These are phyloP conservation scores for Mortierella alpina DNA, from an alignment of 192 early-diverging fungal genomes.

Conservation along the genomic window DNA sequence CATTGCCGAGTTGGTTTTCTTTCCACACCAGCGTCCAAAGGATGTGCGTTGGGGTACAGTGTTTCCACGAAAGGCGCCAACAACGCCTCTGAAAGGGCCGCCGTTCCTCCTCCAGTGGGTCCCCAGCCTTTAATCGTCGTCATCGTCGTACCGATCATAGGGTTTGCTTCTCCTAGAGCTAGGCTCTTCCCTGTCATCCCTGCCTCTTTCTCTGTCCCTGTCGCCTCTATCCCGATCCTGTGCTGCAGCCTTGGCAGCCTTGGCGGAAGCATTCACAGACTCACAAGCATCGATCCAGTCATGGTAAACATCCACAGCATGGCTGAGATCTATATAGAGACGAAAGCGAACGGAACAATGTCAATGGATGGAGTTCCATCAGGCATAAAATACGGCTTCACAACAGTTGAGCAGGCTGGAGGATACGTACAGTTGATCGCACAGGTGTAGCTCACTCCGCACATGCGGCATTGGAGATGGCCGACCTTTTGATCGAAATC, in stretches of 20 bases:
- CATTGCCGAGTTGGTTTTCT: too few species aligned
- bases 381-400: background rate
- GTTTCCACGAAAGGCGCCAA: background rate
- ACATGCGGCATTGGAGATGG: constrained; percentile 80
- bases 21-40: too few species aligned
- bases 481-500: constrained; percentile 79
- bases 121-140: constrained; percentile 12
- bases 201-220: constrained; percentile 13
- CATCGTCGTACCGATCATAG: constrained; percentile 38
- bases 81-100: background rate
- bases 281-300: constrained; percentile 96
- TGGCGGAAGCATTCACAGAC: constrained; percentile 54
- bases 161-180: constrained; percentile 42
- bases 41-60: too few species aligned
- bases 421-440: constrained; percentile 68
- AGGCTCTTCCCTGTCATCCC: constrained; percentile 27
- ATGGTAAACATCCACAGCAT: constrained; percentile 91
- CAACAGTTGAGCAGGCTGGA: background rate
- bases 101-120: background rate
- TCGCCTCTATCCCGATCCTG: constrained; percentile 31
- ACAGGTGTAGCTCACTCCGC: constrained; percentile 79
- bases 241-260: constrained; percentile 39
- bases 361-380: background rate
- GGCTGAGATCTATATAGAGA: constrained; percentile 72
- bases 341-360: background rate